Percentiles rank a stretch among this genome's conserved stretches.
Conservation (phyloP, 495 filamentous ascomycete genomes). For the Neurospora sp. region DNA sequence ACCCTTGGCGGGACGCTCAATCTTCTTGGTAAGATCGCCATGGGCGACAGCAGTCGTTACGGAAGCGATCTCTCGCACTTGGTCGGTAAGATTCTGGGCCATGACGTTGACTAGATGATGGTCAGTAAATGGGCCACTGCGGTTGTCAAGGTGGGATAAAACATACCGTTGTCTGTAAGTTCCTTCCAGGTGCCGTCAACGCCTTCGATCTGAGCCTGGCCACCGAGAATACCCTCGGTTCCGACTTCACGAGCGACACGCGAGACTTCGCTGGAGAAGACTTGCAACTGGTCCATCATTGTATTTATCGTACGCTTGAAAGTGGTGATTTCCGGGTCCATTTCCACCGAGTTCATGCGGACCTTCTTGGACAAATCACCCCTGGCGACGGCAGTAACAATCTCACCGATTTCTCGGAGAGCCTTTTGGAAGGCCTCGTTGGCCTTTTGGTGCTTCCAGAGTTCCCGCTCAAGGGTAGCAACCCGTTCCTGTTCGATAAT, state of each 20-base stretch:
- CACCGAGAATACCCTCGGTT: constrained; percentile 93
- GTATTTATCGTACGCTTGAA: constrained; percentile 98
- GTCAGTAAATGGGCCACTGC: constrained; percentile 10
- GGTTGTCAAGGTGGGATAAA: constrained; percentile 1
- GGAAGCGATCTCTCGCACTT: constrained; percentile 92
- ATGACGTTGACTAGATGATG: constrained; percentile 75
- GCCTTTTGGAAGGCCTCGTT: constrained; percentile 99
- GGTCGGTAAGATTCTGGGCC: constrained; percentile 64
- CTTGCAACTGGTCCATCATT: constrained; percentile 98
- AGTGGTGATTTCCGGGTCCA: constrained; percentile 98
- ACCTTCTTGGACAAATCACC: constrained; percentile 98
- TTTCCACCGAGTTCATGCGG: constrained; percentile 87
- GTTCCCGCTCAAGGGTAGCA: constrained; percentile 67
- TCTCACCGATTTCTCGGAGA: constrained; percentile 90
- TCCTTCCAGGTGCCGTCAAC: constrained; percentile 99
- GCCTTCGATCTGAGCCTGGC: constrained; percentile 87
- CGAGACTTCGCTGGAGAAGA: constrained; percentile 95
- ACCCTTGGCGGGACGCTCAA: constrained; percentile 84
- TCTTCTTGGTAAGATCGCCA: constrained; percentile 93
- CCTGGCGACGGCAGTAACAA: constrained; percentile 89
- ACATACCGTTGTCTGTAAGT: constrained; percentile 80
- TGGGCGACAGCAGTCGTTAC: constrained; percentile 96
- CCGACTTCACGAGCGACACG: constrained; percentile 94
- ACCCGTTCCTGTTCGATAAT: constrained; percentile 45
- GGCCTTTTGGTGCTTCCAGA: constrained; percentile 93